Conservation (phyloP, 345 rosid species). For the Salix udensis region DNA sequence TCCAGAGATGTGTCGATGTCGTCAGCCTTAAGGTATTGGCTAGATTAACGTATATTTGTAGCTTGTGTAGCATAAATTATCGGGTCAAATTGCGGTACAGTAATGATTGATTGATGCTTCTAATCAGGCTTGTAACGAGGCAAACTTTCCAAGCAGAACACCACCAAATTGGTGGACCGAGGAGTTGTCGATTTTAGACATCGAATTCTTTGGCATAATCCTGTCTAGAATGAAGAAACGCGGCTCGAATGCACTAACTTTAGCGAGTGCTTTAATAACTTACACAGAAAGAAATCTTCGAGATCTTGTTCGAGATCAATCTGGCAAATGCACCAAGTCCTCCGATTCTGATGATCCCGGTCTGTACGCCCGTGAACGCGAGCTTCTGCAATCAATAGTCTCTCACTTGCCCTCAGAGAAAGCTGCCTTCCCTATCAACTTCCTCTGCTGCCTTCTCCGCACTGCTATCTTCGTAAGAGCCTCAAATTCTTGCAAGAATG, state of each 20-base stretch:
- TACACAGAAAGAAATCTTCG: conserved; percentile 79
- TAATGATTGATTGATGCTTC: not conserved
- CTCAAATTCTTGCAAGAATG: conserved; percentile 53
- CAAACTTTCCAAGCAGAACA: conserved; percentile 72
- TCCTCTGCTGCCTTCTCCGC: conserved; percentile 90
- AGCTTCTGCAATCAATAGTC: conserved; percentile 63
- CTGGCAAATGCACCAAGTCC: conserved; percentile 50
- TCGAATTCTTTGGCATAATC: conserved; percentile 48
- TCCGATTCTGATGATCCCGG: conserved; percentile 32
- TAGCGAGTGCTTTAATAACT: conserved; percentile 59
- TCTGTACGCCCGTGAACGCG: conserved; percentile 44
- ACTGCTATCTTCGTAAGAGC: conserved; percentile 64
- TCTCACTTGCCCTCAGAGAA: conserved; percentile 68
- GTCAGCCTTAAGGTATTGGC: conserved; percentile 50
- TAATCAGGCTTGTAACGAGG: conserved; percentile 69
- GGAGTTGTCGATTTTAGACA: conserved; percentile 71
- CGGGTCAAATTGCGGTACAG: not conserved
- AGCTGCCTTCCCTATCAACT: conserved; percentile 64
- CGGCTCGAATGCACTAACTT: conserved; percentile 57
- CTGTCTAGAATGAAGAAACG: conserved; percentile 58
- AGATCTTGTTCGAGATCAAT: conserved; percentile 80
- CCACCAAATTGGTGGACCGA: conserved; percentile 98
- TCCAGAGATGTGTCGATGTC: conserved; percentile 66
- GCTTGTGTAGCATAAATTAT: not conserved
- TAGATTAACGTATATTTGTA: not conserved